Evolutionary conservation across 164 flowering plant species (phyloP).

Genomic region (Aristolochia contorta): DNA sequence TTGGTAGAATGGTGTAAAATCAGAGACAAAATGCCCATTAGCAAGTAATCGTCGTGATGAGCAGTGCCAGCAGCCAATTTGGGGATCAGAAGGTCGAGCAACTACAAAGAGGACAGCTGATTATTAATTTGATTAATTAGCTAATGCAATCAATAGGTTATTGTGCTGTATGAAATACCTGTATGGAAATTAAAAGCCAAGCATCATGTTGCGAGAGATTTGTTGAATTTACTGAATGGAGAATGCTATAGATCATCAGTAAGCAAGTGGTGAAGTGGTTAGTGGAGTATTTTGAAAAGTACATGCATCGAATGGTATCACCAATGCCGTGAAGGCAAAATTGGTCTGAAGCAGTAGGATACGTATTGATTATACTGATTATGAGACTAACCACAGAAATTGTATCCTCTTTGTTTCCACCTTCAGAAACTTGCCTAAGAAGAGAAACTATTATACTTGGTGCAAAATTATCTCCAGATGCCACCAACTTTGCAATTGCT

Average conservation of each 20-base stretch:
- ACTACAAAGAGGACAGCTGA: slow-evolving; percentile 29
- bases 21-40: slow-evolving; percentile 49
- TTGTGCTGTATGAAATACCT: slow-evolving; percentile 32
- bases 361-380: slow-evolving; percentile 26
- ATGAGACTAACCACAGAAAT: slow-evolving; percentile 38
- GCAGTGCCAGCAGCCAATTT: slow-evolving; percentile 22
- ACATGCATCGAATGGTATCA: slow-evolving; percentile 35
- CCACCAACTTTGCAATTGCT: slow-evolving; percentile 50
- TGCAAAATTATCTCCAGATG: slow-evolving; percentile 46
- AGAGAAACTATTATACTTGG: slow-evolving; percentile 46
- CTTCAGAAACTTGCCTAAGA: slow-evolving; percentile 44
- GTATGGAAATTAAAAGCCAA: slow-evolving; percentile 52
- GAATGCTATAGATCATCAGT: slow-evolving; percentile 40
- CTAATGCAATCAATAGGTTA: background rate
- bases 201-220: slow-evolving; percentile 39
- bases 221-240: slow-evolving; percentile 41
- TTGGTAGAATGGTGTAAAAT: slow-evolving; percentile 59
- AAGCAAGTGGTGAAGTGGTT: slow-evolving; percentile 20
- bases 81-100: slow-evolving; percentile 35
- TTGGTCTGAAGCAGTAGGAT: slow-evolving; percentile 59
- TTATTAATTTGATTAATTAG: background rate
- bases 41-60: slow-evolving; percentile 37
- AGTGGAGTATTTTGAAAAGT: slow-evolving; percentile 18
- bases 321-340: slow-evolving; percentile 59
- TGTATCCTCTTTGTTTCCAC: slow-evolving; percentile 36